A percentile compares a stretch with the other conserved stretches of the same genome.
These are phyloP conservation scores for Schoenoplectus triqueter DNA, from an alignment of 202 grass and related monocot species.

Conservation along the genomic window DNA sequence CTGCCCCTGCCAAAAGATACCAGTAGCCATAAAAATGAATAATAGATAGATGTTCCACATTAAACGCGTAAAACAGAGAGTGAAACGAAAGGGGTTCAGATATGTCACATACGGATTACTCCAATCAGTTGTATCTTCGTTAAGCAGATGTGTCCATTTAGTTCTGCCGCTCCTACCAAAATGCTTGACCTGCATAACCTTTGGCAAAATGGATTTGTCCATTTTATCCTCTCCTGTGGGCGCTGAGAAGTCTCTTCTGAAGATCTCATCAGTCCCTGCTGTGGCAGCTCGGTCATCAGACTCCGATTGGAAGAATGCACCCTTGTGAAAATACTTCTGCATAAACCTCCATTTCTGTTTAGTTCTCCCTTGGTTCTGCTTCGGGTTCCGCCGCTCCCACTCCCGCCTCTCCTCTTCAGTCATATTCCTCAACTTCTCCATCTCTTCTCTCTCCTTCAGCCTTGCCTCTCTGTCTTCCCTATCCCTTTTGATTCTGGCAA, in stretches of 20 bases:
- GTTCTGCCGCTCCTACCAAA: constrained; percentile 96
- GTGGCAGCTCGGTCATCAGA: constrained; percentile 61
- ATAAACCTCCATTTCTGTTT: constrained; percentile 95
- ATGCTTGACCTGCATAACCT: constrained; percentile 99
- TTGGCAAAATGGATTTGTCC: constrained; percentile 96
- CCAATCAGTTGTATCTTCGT: constrained; percentile 97
- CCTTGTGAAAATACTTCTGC: constrained; percentile 97
- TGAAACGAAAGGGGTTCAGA: not conserved
- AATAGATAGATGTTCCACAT: not conserved
- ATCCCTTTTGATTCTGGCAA: constrained; percentile 94
- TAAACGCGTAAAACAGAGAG: not conserved
- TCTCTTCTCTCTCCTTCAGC: constrained; percentile 95
- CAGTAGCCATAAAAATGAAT: not conserved
- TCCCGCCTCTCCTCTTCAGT: constrained; percentile 83
- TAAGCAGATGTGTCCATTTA: constrained; percentile 98
- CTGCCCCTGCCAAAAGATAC: not conserved
- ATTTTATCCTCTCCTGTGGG: constrained; percentile 94
- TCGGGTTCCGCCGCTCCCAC: constrained; percentile 81
- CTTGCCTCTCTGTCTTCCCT: constrained; percentile 85
- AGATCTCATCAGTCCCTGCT: constrained; percentile 63
- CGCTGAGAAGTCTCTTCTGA: constrained; percentile 70
- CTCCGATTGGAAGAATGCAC: constrained; percentile 76
- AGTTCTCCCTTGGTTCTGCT: constrained; percentile 24
- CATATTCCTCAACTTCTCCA: constrained; percentile 96
- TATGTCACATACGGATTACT: constrained; percentile 77